These are phyloP conservation scores for Calonectria hawksworthii DNA, from an alignment of 2,329 filamentous ascomycete species.

Conservation along the genomic window DNA sequence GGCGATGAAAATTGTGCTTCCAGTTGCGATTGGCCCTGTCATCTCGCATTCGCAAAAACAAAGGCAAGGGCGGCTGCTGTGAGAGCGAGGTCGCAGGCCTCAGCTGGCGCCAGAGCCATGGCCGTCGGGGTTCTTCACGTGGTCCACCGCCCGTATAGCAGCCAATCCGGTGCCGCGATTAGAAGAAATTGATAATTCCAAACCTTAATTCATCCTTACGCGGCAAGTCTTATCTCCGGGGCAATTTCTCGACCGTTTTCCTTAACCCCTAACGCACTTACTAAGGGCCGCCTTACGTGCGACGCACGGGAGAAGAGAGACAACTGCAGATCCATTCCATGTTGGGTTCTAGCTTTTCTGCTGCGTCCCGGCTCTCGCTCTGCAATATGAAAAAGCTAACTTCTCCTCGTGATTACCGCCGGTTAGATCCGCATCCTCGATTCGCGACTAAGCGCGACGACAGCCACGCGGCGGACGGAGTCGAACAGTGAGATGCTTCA, in stretches of 20 bases:
- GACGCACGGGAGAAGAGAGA: not conserved
- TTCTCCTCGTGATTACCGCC: not conserved
- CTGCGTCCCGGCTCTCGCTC: not conserved
- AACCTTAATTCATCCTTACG: not conserved
- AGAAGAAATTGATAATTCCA: not conserved
- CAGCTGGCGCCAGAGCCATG: not conserved
- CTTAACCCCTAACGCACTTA: not conserved
- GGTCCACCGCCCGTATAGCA: not conserved
- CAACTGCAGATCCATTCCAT: not conserved
- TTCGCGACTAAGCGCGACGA: not conserved
- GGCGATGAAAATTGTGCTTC: not conserved
- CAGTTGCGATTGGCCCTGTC: not conserved
- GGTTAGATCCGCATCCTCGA: not conserved
- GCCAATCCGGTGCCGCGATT: not conserved
- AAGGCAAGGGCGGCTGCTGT: not conserved
- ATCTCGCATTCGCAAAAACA: not conserved
- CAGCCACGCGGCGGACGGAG: not conserved
- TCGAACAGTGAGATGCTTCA: not conserved
- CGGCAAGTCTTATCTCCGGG: not conserved
- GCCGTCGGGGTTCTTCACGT: not conserved
- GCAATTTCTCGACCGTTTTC: not conserved
- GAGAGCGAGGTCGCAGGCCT: not conserved
- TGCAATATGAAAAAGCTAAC: conserved; percentile 7
- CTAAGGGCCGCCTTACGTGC: not conserved
- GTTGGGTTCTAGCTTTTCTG: not conserved